Base-by-base conservation (phyloP, 2,329 filamentous ascomycete genomes). In the Calonectria hawksworthii region DNA sequence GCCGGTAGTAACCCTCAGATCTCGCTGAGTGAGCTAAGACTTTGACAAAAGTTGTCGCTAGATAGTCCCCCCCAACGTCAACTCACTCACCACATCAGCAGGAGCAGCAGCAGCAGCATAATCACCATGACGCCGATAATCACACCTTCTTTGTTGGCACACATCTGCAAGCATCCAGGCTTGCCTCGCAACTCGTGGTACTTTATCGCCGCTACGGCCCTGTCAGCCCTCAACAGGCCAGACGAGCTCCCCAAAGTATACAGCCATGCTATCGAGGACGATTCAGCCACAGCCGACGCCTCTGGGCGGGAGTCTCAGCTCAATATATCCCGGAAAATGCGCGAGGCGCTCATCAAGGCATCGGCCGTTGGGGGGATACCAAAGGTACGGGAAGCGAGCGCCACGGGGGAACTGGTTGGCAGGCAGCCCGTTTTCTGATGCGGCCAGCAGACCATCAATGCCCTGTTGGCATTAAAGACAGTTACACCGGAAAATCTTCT, bases 351-450 rank as follows among this genome's bases (percentile, higher is more conserved):
- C 4, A 61, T 81, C 32, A 80, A 81, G 56, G 75, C 80, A 18
- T 80, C 80, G 18, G 79, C 79, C 16, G 77, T 81, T 4, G 79
- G 77, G 21, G 80, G 80, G 11, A 80, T 81, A 75, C 80, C 80
- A 63, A 81, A 77, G 76, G 80, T 81, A 73, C 54, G 66, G 18
- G 47, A 10, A 18, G 11, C 10, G 8, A 8, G 28, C 13, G 30
- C 16, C 26, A 9, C 13, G 41, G 18, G 41, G 34, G 34, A 34
- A n/a, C 36, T 38, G 21, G 21, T 1, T 47, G 8, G 32, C 38
- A 32, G 52, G 28, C 30, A 26, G 36, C 28, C 23, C 18, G 14
- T 5, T 4, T n/a, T 47, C 72, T 81, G 26, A 81, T 51, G 26
- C n/a, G 10, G 13, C 28, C 3, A 8, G 8, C 11, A 81, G 80